Evolutionary conservation across 805 yeast species (phyloP).

Genomic region (Ogataea paraovalis): DNA sequence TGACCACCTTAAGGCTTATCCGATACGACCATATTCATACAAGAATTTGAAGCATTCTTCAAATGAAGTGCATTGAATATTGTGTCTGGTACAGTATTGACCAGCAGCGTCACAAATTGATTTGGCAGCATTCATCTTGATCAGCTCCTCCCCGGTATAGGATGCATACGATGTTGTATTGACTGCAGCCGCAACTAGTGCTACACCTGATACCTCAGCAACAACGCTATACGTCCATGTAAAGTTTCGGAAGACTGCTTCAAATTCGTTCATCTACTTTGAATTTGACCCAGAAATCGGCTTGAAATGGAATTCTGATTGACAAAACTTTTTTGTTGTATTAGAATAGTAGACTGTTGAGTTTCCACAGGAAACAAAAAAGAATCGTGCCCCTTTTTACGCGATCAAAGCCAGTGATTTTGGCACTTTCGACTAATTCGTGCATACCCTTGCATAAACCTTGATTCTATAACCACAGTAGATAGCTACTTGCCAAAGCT

Average conservation of each 20-base stretch:
- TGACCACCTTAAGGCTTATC: slow-evolving; percentile 25
- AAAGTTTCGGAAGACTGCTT: slow-evolving; percentile 18
- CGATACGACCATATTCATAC: slow-evolving; percentile 10
- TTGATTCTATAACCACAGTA: too few relatives aligned
- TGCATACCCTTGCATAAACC: too few relatives aligned
- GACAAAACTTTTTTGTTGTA: neutral
- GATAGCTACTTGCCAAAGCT: too few relatives aligned
- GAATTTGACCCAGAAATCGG: slow-evolving; percentile 13
- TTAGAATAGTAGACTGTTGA: too few relatives aligned
- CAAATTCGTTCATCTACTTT: slow-evolving; percentile 15
- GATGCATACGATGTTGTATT: slow-evolving; percentile 1
- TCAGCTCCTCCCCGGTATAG: slow-evolving; percentile 2
- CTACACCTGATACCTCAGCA: slow-evolving; percentile 7
- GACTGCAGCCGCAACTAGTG: slow-evolving; percentile 4
- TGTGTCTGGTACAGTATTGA: slow-evolving; percentile 15
- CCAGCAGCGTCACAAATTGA: slow-evolving; percentile 20
- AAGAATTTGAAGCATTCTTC: slow-evolving; percentile 12
- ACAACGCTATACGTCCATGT: slow-evolving; percentile 9
- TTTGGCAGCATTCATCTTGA: slow-evolving; percentile 9
- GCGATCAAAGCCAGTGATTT: too few relatives aligned
- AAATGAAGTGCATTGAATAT: slow-evolving; percentile 14
- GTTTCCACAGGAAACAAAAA: too few relatives aligned
- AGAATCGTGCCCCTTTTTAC: too few relatives aligned
- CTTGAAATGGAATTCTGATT: slow-evolving; percentile 19
- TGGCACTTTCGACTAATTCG: too few relatives aligned